Evolutionary conservation across 352 stramenopile genomes (phyloP).

Genomic region (Globisporangium cylindrosporum): DNA sequence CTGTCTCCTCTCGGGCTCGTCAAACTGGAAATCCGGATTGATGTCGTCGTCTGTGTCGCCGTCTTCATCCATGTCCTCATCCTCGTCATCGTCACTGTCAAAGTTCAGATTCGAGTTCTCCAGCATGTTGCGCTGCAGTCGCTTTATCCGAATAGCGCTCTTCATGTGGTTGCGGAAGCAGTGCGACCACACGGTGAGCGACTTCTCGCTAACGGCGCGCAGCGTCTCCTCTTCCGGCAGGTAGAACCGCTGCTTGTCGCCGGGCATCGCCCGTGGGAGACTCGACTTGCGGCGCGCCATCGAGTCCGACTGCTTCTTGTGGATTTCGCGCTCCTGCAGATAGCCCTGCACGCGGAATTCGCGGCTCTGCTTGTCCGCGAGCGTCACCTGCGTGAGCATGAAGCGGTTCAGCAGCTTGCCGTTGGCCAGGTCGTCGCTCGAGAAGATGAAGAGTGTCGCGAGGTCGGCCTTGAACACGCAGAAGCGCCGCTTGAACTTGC

Average conservation of each 20-base stretch:
- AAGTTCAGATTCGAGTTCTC: background rate
- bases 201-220: constrained; percentile 43
- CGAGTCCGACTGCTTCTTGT: constrained; percentile 41
- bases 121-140: background rate
- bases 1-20: constrained; percentile 7
- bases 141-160: constrained; percentile 25
- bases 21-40: constrained; percentile 15
- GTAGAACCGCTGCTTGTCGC: constrained; percentile 44
- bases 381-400: constrained; percentile 45
- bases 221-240: constrained; percentile 36
- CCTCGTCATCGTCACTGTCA: background rate
- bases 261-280: constrained; percentile 23
- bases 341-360: constrained; percentile 38
- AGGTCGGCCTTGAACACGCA: constrained; percentile 52
- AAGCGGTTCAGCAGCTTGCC: constrained; percentile 35
- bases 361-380: constrained; percentile 27
- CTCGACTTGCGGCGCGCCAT: constrained; percentile 28
- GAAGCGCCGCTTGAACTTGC: constrained; percentile 45
- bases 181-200: constrained; percentile 49
- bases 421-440: constrained; percentile 38
- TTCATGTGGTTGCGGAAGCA: constrained; percentile 68
- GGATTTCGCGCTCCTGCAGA: constrained; percentile 36
- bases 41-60: constrained; percentile 8
- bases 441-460: constrained; percentile 42
- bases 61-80: background rate